phyloP scores from a whole-genome alignment of 2,329 filamentous ascomycete genomes.

The Penicillium italicum region DNA sequence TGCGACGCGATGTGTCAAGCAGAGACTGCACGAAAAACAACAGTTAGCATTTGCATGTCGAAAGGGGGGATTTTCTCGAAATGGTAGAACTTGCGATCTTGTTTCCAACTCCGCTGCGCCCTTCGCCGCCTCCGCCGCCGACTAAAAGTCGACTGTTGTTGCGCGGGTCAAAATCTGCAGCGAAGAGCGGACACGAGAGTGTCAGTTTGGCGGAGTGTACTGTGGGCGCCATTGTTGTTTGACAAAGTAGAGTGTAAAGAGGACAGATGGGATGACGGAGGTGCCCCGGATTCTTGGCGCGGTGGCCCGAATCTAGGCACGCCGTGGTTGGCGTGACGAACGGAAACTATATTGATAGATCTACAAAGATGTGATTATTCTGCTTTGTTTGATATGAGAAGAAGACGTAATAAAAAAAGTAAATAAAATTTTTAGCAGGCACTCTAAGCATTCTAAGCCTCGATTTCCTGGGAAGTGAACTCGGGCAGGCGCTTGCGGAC shows the following conservation, averaged over 20 bases:
- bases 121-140: constrained; percentile 81
- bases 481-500: constrained; percentile 73
- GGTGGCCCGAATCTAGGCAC: constrained; percentile 13
- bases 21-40: constrained; percentile 52
- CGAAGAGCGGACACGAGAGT: constrained; percentile 79
- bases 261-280: constrained; percentile 24
- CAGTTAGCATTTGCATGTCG: constrained; percentile 1
- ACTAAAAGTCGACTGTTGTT: constrained; percentile 74
- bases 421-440: constrained; percentile 18
- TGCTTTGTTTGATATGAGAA: background rate
- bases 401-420: constrained; percentile 1
- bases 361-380: background rate
- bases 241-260: constrained; percentile 11
- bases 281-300: constrained; percentile 31
- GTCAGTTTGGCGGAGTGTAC: constrained; percentile 56
- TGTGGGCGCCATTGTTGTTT: constrained; percentile 37
- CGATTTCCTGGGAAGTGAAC: constrained; percentile 71
- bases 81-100: constrained; percentile 63
- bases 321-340: constrained; percentile 8
- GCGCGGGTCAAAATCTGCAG: constrained; percentile 81
- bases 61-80: background rate
- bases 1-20: constrained; percentile 65
- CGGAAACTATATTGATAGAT: background rate
- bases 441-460: constrained; percentile 32
- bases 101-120: constrained; percentile 77